Conservation (phyloP, 768 basidiomycete species). For the Amanita rimosa region DNA sequence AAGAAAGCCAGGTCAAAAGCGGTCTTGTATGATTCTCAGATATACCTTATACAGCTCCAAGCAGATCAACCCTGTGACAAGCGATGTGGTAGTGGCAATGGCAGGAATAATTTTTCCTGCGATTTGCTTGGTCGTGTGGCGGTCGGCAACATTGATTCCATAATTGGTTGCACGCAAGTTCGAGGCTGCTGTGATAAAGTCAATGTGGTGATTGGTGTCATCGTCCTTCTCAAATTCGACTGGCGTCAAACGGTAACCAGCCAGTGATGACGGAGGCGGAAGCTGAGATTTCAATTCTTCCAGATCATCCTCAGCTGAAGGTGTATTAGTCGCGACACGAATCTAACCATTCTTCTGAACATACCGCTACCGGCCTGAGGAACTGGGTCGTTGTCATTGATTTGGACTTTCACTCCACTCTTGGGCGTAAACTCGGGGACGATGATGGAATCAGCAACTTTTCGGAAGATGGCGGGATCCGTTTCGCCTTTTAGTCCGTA, state of each 20-base stretch:
- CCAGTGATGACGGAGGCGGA: constrained; percentile 83
- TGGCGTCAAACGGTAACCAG: constrained; percentile 90
- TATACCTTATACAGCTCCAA: constrained; percentile 92
- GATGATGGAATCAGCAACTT: constrained; percentile 69
- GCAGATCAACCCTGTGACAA: constrained; percentile 93
- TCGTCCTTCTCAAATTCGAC: constrained; percentile 99
- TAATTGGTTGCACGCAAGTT: constrained; percentile 97
- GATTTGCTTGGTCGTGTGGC: constrained; percentile 93
- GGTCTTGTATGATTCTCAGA: background rate
- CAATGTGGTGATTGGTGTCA: constrained; percentile 95
- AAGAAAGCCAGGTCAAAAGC: background rate
- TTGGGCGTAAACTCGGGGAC: constrained; percentile 92
- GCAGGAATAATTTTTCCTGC: constrained; percentile 99
- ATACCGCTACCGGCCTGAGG: constrained; percentile 38
- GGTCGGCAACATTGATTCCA: constrained; percentile 74
- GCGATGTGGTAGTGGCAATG: constrained; percentile 95
- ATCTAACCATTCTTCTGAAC: constrained; percentile 7
- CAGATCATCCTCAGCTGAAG: constrained; percentile 35
- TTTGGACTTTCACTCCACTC: constrained; percentile 86
- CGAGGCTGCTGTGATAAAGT: constrained; percentile 96
- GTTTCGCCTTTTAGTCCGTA: constrained; percentile 90
- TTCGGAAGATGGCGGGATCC: constrained; percentile 71
- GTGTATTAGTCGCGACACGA: constrained; percentile 8
- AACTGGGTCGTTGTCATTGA: constrained; percentile 86
- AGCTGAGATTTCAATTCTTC: constrained; percentile 53